Conservation (phyloP, 345 rosid genomes). For the Brassica cretica region DNA sequence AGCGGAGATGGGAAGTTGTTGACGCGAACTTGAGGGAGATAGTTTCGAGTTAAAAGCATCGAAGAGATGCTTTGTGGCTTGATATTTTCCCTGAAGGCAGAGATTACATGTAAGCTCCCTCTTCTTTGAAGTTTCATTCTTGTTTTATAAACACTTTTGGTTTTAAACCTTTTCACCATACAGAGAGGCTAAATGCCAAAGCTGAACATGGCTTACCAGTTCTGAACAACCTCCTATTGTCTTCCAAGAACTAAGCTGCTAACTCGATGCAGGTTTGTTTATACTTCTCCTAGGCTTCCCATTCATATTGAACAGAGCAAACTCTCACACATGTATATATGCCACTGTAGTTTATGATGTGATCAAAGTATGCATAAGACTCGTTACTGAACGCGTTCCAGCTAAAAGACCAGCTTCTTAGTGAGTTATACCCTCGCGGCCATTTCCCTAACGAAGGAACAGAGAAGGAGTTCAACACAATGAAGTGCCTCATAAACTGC, state of each 20-base stretch:
- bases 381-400: conserved; percentile 62
- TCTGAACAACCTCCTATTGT: conserved; percentile 54
- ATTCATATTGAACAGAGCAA: not conserved
- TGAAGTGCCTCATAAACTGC: conserved; percentile 57
- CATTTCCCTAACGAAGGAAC: conserved; percentile 64
- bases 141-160: not conserved
- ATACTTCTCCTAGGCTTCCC: not conserved
- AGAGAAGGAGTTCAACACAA: conserved; percentile 58
- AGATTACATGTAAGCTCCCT: conserved; percentile 70
- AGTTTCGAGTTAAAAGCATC: conserved; percentile 70
- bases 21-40: conserved; percentile 60
- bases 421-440: conserved; percentile 59
- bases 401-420: conserved; percentile 65
- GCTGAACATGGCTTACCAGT: conserved; percentile 66
- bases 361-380: not conserved
- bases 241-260: conserved; percentile 46
- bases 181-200: conserved; percentile 73
- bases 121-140: conserved; percentile 27
- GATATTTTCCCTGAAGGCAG: conserved; percentile 94
- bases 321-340: conserved; percentile 8
- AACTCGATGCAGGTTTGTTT: conserved; percentile 72
- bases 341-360: conserved; percentile 71
- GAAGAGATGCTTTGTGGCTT: conserved; percentile 76
- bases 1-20: conserved; percentile 68
- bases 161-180: conserved; percentile 12